Evolutionary conservation across 768 basidiomycete species (phyloP), one percentile per base, ranked within the genome.

Genomic region (Hortiboletus campestris): DNA sequence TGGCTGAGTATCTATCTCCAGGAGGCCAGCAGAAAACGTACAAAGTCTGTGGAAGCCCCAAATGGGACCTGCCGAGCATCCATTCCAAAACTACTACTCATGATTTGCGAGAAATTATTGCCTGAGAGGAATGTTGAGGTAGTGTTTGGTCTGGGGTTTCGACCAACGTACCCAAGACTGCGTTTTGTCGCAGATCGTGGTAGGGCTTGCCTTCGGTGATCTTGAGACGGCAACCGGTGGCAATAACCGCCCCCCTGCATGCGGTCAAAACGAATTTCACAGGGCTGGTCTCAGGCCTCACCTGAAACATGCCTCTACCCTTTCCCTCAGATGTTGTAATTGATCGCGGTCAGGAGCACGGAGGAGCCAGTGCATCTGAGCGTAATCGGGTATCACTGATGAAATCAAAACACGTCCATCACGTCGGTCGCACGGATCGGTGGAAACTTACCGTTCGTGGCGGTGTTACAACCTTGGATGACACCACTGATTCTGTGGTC

Each of bases 341-440:
- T 89, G 85, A 39, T 67, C 73, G 59, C 76, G 77, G 12, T 80
- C 84, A 14, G 88, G 83, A 28, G 91, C 86, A 19, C 92, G 82
- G 17, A 85, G 80, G 28, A 83, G 68, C 82, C 89, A 94, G 3
- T 72, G 74, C 83, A 94, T 84, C 61, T 79, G 83, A 31, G 90
- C 79, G 60, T 91, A 87, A 67, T 92, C 91, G 1, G 93, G 92
- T 52, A 91, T 91, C 36, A 93, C 91, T 92, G 55, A 53, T 35
- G 36, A 55, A 42, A 46, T 49, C 31, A 45, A 42, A 44, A 31
- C 36, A 34, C 6, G 38, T 55, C 39, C 55, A 43, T 22, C 49
- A 53, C 17, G 16, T 42, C 19, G 32, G 20, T 38, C 31, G 13
- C 14, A 41, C 45, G 43, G 51, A 34, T 19, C 17, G 49, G 34